Conservation (phyloP, 2,329 filamentous ascomycete genomes). For the Aureobasidium namibiae region DNA sequence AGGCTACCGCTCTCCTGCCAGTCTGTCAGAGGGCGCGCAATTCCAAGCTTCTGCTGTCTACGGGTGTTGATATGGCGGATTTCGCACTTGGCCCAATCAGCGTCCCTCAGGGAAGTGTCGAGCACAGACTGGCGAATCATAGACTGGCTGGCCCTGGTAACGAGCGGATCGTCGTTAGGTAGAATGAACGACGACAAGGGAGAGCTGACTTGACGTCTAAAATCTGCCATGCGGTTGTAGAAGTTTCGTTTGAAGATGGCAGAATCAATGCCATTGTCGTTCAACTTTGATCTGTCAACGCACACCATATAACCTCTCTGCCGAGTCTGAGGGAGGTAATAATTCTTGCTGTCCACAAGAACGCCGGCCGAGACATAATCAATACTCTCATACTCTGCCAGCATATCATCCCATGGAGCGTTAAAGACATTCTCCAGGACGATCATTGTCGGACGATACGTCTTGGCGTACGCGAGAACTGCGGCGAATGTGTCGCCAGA, state of each 20-base stretch:
- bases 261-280: not conserved
- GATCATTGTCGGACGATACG: constrained; percentile 52
- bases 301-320: constrained; percentile 40
- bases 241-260: constrained; percentile 9
- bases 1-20: constrained; percentile 50
- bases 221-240: constrained; percentile 35
- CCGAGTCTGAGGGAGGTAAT: constrained; percentile 57
- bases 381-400: constrained; percentile 35
- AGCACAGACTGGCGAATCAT: constrained; percentile 29
- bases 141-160: constrained; percentile 45
- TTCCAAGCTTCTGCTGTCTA: constrained; percentile 42
- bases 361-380: constrained; percentile 48
- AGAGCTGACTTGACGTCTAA: constrained; percentile 53
- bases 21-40: constrained; percentile 49
- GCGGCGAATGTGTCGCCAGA: constrained; percentile 58
- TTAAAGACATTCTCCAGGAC: constrained; percentile 63
- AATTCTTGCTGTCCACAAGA: constrained; percentile 60
- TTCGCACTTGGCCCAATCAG: constrained; percentile 50
- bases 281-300: constrained; percentile 18
- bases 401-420: constrained; percentile 50
- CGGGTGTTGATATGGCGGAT: constrained; percentile 53
- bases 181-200: constrained; percentile 56
- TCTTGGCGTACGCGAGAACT: constrained; percentile 49
- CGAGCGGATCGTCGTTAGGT: constrained; percentile 44
- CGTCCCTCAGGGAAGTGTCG: constrained; percentile 19